Conservation (phyloP, 2,329 filamentous ascomycete genomes). For the Hymenoscyphus fraxineus region DNA sequence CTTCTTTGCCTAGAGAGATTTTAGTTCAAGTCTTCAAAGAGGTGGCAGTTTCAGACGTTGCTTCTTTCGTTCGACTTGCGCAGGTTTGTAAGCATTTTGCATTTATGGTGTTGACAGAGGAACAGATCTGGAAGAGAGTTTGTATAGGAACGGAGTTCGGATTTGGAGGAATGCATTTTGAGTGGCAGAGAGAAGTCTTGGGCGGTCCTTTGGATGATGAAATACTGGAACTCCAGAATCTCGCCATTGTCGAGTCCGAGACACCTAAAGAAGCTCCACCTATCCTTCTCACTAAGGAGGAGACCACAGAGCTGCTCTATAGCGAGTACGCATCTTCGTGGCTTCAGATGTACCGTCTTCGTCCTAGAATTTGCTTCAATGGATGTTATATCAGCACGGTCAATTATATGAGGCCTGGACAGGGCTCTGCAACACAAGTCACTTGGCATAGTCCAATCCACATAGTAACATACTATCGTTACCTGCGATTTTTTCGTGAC, state of each 20-base stretch:
- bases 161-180: conserved; percentile 79
- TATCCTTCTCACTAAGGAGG: conserved; percentile 16
- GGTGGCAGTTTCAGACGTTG: conserved; percentile 70
- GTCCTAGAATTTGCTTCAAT: conserved; percentile 87
- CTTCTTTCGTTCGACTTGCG: conserved; percentile 69
- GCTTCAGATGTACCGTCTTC: conserved; percentile 71
- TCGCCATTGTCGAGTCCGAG: conserved; percentile 9
- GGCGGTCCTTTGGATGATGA: conserved; percentile 48
- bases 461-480: conserved; percentile 97
- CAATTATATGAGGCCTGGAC: conserved; percentile 86
- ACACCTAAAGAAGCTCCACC: neutral
- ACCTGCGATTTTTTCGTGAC: conserved; percentile 90
- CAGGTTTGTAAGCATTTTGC: conserved; percentile 85
- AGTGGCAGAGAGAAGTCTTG: conserved; percentile 60
- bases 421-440: conserved; percentile 63
- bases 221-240: conserved; percentile 7
- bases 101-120: conserved; percentile 78
- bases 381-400: conserved; percentile 96
- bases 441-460: conserved; percentile 82
- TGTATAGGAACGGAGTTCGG: conserved; percentile 70
- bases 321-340: conserved; percentile 50
- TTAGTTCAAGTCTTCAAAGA: conserved; percentile 73
- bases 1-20: conserved; percentile 76
- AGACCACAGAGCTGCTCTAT: conserved; percentile 35
- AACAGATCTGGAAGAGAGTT: conserved; percentile 79